phyloP scores from a whole-genome alignment of 2,329 filamentous ascomycete genomes.

The Hypoxylon sp. region DNA sequence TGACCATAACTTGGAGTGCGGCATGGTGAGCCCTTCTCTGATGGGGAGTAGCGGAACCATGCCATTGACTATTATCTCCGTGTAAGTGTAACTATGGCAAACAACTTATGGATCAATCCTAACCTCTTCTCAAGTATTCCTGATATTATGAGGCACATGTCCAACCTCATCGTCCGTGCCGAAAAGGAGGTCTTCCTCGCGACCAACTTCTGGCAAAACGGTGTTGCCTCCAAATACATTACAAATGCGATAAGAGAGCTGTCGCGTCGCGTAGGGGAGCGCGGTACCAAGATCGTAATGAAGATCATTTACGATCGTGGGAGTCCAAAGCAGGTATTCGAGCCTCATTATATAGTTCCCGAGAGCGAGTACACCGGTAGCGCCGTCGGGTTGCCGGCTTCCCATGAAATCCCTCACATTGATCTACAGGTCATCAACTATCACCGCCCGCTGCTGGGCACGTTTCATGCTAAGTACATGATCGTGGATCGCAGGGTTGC shows the following conservation, averaged over 20 bases:
- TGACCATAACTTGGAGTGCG: constrained; percentile 65
- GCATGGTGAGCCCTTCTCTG: constrained; percentile 67
- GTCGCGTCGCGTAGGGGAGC: constrained; percentile 72
- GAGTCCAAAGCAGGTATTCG: constrained; percentile 72
- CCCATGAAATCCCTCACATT: constrained; percentile 77
- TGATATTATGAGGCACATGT: constrained; percentile 81
- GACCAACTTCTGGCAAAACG: constrained; percentile 83
- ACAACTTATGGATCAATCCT: background rate
- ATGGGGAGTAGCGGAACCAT: constrained; percentile 72
- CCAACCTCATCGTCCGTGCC: constrained; percentile 81
- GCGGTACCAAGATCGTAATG: constrained; percentile 72
- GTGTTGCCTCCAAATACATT: constrained; percentile 76
- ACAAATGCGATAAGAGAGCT: constrained; percentile 79
- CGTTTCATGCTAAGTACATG: constrained; percentile 84
- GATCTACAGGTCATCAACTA: constrained; percentile 82
- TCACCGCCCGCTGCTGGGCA: constrained; percentile 78
- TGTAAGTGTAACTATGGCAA: constrained; percentile 54
- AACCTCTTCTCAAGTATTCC: constrained; percentile 62
- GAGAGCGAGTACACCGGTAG: constrained; percentile 71
- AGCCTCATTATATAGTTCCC: constrained; percentile 74
- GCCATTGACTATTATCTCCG: constrained; percentile 78
- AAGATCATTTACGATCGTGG: constrained; percentile 85
- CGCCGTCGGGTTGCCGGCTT: constrained; percentile 72
- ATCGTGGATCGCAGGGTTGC: constrained; percentile 80
- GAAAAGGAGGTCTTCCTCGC: constrained; percentile 80